Evolutionary conservation across 208 protist species (phyloP).

Genomic region (Willaertia magna): DNA sequence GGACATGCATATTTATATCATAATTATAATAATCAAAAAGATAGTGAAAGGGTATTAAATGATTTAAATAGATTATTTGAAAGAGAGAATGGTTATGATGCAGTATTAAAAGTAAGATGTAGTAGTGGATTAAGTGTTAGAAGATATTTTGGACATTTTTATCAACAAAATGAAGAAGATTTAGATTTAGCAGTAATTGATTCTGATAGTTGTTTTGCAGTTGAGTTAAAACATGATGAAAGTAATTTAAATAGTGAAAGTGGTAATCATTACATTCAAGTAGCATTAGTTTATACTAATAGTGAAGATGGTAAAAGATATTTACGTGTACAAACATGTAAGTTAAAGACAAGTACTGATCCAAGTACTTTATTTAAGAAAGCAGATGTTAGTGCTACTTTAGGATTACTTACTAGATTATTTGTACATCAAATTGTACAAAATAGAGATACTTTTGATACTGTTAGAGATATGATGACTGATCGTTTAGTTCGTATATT

Average conservation of each 20-base stretch:
- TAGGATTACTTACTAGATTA: conserved; percentile 48
- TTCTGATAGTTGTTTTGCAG: conserved; percentile 52
- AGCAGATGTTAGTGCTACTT: conserved; percentile 57
- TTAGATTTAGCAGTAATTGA: conserved; percentile 63
- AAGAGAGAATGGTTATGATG: conserved; percentile 67
- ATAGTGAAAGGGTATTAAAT: not conserved
- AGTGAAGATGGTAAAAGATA: conserved; percentile 59
- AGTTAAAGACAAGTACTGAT: conserved; percentile 41
- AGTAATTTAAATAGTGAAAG: not conserved
- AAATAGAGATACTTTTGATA: conserved; percentile 44
- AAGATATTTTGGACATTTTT: conserved; percentile 66
- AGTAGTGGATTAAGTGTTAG: conserved; percentile 57
- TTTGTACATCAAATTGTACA: conserved; percentile 47
- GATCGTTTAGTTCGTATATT: conserved; percentile 52
- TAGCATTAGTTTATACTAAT: conserved; percentile 71
- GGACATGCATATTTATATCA: not conserved
- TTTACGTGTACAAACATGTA: conserved; percentile 64
- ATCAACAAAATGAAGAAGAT: conserved; percentile 56
- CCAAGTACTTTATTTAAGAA: conserved; percentile 50
- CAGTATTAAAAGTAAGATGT: conserved; percentile 70
- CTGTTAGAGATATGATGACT: conserved; percentile 40
- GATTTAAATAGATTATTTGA: not conserved
- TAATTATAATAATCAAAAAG: not conserved
- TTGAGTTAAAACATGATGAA: conserved; percentile 62
- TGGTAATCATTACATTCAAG: conserved; percentile 54